These are phyloP conservation scores for Syzygium malaccense DNA, from an alignment of 441 rosid species.

Conservation along the genomic window DNA sequence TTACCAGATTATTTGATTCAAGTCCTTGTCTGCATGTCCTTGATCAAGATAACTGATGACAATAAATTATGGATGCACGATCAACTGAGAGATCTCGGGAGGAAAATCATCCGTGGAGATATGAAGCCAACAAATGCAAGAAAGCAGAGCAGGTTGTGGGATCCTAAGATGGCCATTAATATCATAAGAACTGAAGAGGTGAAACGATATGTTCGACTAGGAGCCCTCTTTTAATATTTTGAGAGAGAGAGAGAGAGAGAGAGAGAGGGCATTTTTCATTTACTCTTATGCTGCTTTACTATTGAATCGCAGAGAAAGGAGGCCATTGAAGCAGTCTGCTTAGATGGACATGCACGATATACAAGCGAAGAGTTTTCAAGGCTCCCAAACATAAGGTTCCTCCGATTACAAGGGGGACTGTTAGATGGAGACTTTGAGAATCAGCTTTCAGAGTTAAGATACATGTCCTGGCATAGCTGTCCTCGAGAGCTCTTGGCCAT, in stretches of 20 bases:
- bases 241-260: not conserved
- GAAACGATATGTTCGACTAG: not conserved
- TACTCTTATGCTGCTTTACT: not conserved
- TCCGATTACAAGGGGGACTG: not conserved
- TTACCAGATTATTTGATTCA: not conserved
- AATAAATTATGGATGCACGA: not conserved
- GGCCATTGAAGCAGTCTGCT: not conserved
- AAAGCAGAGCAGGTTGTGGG: not conserved
- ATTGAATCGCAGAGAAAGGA: not conserved
- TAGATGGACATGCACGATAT: not conserved
- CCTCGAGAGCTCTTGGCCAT: not conserved
- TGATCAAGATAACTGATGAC: not conserved
- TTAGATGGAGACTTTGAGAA: not conserved
- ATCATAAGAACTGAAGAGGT: not conserved
- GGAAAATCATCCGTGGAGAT: not conserved
- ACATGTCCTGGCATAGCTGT: not conserved
- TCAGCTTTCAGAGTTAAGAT: not conserved
- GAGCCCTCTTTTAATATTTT: not conserved
- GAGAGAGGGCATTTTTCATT: not conserved
- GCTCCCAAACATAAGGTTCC: not conserved
- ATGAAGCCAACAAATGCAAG: accelerated
- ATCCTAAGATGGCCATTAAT: not conserved
- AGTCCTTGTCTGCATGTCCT: not conserved
- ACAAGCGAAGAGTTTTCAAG: not conserved
- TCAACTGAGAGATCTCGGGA: not conserved